A percentile compares a stretch with the other conserved stretches of the same genome.
These are phyloP conservation scores for Colletotrichum sp. DNA, from an alignment of 2,329 filamentous ascomycete species.

Conservation along the genomic window DNA sequence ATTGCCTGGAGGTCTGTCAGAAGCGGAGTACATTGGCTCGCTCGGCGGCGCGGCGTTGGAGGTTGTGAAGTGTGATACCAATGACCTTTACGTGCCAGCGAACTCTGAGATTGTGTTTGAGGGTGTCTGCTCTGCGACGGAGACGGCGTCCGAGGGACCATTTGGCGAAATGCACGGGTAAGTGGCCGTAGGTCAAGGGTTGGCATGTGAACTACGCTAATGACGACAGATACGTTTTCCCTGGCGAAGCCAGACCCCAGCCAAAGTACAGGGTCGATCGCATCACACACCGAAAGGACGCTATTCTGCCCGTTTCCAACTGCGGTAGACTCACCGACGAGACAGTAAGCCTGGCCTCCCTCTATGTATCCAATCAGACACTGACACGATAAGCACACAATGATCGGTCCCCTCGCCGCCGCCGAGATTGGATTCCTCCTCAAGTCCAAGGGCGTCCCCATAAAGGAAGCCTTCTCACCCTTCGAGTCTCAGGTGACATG, in stretches of 20 bases:
- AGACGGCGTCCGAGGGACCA: slow-evolving; percentile 50
- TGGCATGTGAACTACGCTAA: not conserved
- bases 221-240: slow-evolving; percentile 33
- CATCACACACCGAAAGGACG: slow-evolving; percentile 52
- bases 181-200: not conserved
- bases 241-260: slow-evolving; percentile 5
- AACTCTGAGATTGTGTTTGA: slow-evolving; percentile 57
- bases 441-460: slow-evolving; percentile 42
- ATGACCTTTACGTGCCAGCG: slow-evolving; percentile 52
- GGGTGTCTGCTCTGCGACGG: slow-evolving; percentile 48
- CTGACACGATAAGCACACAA: slow-evolving; percentile 26
- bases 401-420: slow-evolving; percentile 46
- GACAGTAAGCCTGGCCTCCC: slow-evolving; percentile 27
- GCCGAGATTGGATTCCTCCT: slow-evolving; percentile 45
- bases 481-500: slow-evolving; percentile 54
- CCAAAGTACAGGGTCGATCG: slow-evolving; percentile 48
- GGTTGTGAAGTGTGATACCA: slow-evolving; percentile 58
- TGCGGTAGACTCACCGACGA: slow-evolving; percentile 51
- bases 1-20: slow-evolving; percentile 51
- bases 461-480: slow-evolving; percentile 47
- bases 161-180: slow-evolving; percentile 48
- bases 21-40: slow-evolving; percentile 53
- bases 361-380: fast-evolving
- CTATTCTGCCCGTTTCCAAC: slow-evolving; percentile 54
- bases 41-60: slow-evolving; percentile 49